A percentile compares a stretch with the other conserved stretches of the same genome.
Conservation (phyloP, 768 basidiomycete genomes). For the Pulveroboletus sp. region DNA sequence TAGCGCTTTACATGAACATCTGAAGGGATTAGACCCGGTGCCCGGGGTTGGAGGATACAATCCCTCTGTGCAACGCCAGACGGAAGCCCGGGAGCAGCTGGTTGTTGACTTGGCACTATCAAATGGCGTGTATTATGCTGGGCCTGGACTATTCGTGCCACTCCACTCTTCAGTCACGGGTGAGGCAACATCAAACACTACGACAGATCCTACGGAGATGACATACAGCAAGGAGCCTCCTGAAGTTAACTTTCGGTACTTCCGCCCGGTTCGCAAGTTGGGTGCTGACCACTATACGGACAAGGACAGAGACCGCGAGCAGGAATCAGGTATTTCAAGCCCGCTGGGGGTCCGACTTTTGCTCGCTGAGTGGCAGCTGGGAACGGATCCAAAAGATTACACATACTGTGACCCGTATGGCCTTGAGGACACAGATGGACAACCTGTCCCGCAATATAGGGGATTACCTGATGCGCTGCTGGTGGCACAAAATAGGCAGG, state of each 20-base stretch:
- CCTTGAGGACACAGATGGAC: slow-evolving; percentile 19
- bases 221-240: slow-evolving; percentile 54
- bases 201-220: slow-evolving; percentile 31
- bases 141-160: slow-evolving; percentile 30
- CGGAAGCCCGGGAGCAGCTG: slow-evolving; percentile 55
- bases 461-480: background rate
- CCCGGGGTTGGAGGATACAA: slow-evolving; percentile 35
- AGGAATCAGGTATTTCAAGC: slow-evolving; percentile 24
- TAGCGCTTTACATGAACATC: slow-evolving; percentile 32
- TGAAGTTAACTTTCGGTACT: slow-evolving; percentile 56
- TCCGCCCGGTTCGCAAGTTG: slow-evolving; percentile 44
- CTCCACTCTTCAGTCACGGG: slow-evolving; percentile 1
- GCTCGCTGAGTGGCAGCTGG: slow-evolving; percentile 64
- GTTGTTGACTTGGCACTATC: slow-evolving; percentile 61
- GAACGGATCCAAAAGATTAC: slow-evolving; percentile 47
- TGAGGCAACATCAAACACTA: slow-evolving; percentile 7
- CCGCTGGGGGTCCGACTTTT: slow-evolving; percentile 58
- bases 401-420: slow-evolving; percentile 54
- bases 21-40: slow-evolving; percentile 43
- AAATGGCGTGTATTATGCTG: slow-evolving; percentile 49
- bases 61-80: slow-evolving; percentile 43
- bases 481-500: slow-evolving; percentile 20
- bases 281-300: slow-evolving; percentile 27
- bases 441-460: slow-evolving; percentile 13
- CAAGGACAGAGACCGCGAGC: slow-evolving; percentile 12